Evolutionary conservation across 1,284 basidiomycete genomes (phyloP), one percentile per base, ranked within the genome.

Genomic region (Tilletia horrida): DNA sequence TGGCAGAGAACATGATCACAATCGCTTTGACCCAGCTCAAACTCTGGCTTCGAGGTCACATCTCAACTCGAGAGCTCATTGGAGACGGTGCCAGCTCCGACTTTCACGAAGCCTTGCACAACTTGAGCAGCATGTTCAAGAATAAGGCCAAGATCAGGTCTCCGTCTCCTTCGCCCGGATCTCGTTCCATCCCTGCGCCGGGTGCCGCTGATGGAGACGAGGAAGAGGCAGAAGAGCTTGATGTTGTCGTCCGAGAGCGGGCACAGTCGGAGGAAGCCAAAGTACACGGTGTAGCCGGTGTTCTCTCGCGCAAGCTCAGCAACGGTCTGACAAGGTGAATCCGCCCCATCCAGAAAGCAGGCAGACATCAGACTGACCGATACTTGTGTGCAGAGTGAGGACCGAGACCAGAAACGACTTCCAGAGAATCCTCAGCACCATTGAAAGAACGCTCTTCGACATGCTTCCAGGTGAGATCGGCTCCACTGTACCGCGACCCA

Each of bases 11-110:
- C n/a, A 52, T 64, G 35, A 64, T 57, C 31, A 25, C 40, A 8
- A 42, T 64, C 16, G 48, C 63, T 18, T n/a, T 64, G 7, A 64
- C 43, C n/a, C 63, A 64, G 55, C 44, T 64, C 18, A 64, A 64
- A 35, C 48, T 18, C 29, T 64, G 63, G 63, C 27, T 64, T 16
- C 29, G 63, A 16, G 63, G 63, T 21, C 63, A 64, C 40, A 48
- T 64, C 43, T 64, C 63, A 1, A 44, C 63, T 1, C 27, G 63
- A 7, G 63, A 64, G n/a, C 55, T 64, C 13, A 29, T 59, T 1
- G 63, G 63, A 8, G 48, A 50, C 21, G 63, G 29, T 13, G 63
- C 48, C 16, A 48, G 55, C 35, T 40, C 4, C 25, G 63, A 64
- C n/a, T 21, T 64, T 43, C 35, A 25, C 40, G 42, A 64, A 43